Conservation (phyloP, 345 rosid genomes). For the Eucalyptus fibrosa region DNA sequence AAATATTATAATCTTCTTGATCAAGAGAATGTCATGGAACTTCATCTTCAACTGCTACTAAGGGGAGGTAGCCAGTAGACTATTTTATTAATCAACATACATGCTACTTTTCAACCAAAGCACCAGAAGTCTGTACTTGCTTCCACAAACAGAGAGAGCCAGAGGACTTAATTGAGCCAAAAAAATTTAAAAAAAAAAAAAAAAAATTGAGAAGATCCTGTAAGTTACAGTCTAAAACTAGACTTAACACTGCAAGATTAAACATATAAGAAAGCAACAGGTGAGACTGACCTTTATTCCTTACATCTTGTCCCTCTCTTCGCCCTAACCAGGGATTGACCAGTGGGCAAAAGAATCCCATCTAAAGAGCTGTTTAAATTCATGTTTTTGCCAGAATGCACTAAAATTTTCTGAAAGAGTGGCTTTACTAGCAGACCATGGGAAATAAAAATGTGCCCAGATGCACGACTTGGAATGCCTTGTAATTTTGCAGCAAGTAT, state of each 20-base stretch:
- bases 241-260: background rate
- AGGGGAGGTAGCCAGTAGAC: background rate
- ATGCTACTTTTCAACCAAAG: background rate
- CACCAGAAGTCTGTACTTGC: background rate
- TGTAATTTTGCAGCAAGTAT: constrained; percentile 83
- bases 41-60: background rate
- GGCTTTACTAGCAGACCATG: constrained; percentile 80
- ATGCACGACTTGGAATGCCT: constrained; percentile 38
- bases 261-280: background rate
- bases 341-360: constrained; percentile 62
- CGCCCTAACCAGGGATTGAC: constrained; percentile 35
- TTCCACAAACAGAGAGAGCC: background rate
- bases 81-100: background rate
- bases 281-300: constrained; percentile 38
- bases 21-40: background rate
- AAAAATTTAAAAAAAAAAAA: background rate
- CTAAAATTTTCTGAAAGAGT: constrained; percentile 57
- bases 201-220: background rate
- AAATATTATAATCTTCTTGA: background rate
- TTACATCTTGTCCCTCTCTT: constrained; percentile 34
- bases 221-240: background rate
- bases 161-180: background rate
- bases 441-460: constrained; percentile 55
- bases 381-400: constrained; percentile 52
- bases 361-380: constrained; percentile 47